phyloP scores from a whole-genome alignment of 352 stramenopile genomes.

The Globisporangium barbulae region DNA sequence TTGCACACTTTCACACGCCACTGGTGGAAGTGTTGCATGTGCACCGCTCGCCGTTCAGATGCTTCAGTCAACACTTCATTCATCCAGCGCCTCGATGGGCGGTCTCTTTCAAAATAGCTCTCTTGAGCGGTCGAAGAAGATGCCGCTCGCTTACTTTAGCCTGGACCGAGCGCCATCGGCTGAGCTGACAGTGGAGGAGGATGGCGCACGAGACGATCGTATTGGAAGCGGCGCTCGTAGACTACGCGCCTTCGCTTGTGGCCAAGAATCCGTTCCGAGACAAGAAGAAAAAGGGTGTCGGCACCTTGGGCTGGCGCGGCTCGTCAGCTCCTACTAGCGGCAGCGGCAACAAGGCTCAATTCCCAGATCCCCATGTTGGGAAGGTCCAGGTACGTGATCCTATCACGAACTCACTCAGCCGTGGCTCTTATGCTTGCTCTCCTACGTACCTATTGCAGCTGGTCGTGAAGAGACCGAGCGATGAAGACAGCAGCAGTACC shows the following conservation, averaged over 20 bases:
- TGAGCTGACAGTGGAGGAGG: background rate
- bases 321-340: background rate
- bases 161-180: no score
- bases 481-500: background rate
- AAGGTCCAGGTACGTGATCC: constrained; percentile 19
- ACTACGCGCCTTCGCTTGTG: constrained; percentile 15
- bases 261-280: constrained; percentile 27
- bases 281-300: constrained; percentile 4
- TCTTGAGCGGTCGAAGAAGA: no score
- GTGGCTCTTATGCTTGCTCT: background rate
- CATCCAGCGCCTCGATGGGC: no score
- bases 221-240: constrained; percentile 22
- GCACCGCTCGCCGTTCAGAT: no score
- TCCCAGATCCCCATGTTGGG: background rate
- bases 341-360: background rate
- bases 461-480: background rate
- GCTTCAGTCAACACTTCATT: no score
- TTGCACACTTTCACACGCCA: no score
- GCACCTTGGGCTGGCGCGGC: background rate
- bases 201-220: constrained; percentile 13
- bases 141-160: no score
- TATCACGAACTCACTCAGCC: background rate
- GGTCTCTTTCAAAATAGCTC: no score
- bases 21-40: no score
- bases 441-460: background rate